phyloP scores from a whole-genome alignment of 2,329 filamentous ascomycete species.

The Aureobasidium namibiae region DNA sequence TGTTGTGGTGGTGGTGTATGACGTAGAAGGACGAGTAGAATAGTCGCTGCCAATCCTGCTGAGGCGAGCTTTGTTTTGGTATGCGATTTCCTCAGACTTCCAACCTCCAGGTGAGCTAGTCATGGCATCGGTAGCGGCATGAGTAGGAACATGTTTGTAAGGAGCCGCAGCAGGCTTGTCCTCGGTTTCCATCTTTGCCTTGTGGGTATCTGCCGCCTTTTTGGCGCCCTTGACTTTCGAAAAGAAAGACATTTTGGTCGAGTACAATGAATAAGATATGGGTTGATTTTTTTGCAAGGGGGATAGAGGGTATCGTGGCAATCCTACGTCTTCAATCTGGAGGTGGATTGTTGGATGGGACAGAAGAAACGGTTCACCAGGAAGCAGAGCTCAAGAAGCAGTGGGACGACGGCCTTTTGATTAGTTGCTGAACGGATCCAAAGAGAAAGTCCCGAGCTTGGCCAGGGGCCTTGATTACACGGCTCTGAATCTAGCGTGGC shows the following conservation, averaged over 20 bases:
- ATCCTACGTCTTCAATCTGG: not conserved
- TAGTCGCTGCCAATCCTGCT: constrained; percentile 11
- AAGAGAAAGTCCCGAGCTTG: not conserved
- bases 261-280: not conserved
- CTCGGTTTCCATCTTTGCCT: constrained; percentile 15
- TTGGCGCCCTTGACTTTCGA: constrained; percentile 26
- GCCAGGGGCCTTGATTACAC: not conserved
- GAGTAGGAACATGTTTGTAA: constrained; percentile 23
- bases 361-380: not conserved
- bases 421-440: not conserved
- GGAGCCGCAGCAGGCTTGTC: constrained; percentile 11
- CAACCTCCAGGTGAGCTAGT: constrained; percentile 9
- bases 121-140: constrained; percentile 23
- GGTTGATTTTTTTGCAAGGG: not conserved
- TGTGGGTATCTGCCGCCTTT: constrained; percentile 23
- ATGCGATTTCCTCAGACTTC: constrained; percentile 5
- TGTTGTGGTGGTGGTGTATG: not conserved
- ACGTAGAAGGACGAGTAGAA: constrained; percentile 10
- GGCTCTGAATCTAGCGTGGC: constrained; percentile 10
- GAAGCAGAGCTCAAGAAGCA: not conserved
- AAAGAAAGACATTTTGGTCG: constrained; percentile 25
- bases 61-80: constrained; percentile 9
- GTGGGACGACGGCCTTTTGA: constrained; percentile 12
- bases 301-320: not conserved
- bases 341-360: not conserved